These are phyloP conservation scores for Didymella exigua DNA, from an alignment of 2,329 filamentous ascomycete genomes.

Conservation along the genomic window DNA sequence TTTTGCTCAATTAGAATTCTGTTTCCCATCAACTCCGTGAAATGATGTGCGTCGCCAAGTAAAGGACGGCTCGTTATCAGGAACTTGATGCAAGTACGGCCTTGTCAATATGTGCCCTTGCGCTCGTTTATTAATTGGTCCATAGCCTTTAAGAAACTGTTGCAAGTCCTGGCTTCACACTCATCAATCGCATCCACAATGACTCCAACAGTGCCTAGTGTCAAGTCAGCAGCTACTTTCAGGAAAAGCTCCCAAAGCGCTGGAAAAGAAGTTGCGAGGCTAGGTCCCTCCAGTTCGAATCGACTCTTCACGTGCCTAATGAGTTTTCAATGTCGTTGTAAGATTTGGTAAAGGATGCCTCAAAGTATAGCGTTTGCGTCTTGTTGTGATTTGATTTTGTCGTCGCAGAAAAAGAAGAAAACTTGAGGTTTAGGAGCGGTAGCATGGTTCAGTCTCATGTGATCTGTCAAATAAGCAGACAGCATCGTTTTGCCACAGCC, in stretches of 20 bases:
- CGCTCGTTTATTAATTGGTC: background rate
- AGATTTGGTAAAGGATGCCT: background rate
- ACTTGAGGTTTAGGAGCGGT: background rate
- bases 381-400: background rate
- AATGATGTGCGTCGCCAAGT: background rate
- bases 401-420: background rate
- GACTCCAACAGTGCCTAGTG: background rate
- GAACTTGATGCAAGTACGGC: background rate
- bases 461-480: background rate
- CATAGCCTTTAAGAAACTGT: background rate
- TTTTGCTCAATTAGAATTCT: background rate
- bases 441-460: background rate
- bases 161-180: background rate
- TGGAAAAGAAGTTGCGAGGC: background rate
- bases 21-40: background rate
- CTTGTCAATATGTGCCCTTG: background rate
- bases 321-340: background rate
- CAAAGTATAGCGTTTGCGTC: background rate
- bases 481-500: background rate
- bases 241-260: background rate
- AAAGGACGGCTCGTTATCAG: background rate
- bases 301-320: background rate
- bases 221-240: background rate
- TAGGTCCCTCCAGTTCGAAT: background rate
- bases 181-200: background rate